Conservation (phyloP, 768 basidiomycete species). For the Auriscalpium vulgare region DNA sequence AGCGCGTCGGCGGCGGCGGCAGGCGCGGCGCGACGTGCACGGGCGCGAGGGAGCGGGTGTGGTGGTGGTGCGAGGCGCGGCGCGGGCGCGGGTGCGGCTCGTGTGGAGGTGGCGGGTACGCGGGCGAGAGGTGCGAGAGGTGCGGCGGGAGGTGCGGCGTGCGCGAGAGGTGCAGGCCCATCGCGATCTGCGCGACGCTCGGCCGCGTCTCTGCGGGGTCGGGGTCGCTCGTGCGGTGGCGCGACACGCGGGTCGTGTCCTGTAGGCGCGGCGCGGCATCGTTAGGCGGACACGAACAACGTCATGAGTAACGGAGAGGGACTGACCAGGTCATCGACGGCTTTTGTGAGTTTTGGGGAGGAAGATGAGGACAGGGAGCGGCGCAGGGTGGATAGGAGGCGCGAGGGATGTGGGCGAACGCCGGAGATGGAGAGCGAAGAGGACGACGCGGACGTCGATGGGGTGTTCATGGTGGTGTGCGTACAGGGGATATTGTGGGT, state of each 20-base stretch:
- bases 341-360: not conserved
- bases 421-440: not conserved
- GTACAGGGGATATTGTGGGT: not conserved
- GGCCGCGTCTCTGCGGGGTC: constrained; percentile 41
- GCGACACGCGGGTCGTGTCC: constrained; percentile 11
- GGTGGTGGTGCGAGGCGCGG: constrained; percentile 8
- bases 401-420: not conserved
- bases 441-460: not conserved
- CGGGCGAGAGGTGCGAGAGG: constrained; percentile 6
- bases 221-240: constrained; percentile 30
- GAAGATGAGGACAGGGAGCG: not conserved
- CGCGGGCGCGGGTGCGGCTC: constrained; percentile 6
- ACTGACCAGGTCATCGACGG: not conserved
- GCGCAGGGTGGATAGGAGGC: not conserved
- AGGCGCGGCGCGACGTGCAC: constrained; percentile 25
- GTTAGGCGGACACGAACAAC: not conserved
- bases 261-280: not conserved
- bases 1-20: constrained; percentile 52
- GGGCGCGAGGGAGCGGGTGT: constrained; percentile 23
- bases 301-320: not conserved
- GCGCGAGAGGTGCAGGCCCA: constrained; percentile 72
- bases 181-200: constrained; percentile 69
- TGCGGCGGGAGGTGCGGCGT: constrained; percentile 60
- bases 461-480: not conserved
- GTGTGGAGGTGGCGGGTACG: not conserved